A percentile compares a stretch with the other conserved stretches of the same genome.
Conservation (phyloP, 78 protist species). For the Dictyostelium purpureum region DNA sequence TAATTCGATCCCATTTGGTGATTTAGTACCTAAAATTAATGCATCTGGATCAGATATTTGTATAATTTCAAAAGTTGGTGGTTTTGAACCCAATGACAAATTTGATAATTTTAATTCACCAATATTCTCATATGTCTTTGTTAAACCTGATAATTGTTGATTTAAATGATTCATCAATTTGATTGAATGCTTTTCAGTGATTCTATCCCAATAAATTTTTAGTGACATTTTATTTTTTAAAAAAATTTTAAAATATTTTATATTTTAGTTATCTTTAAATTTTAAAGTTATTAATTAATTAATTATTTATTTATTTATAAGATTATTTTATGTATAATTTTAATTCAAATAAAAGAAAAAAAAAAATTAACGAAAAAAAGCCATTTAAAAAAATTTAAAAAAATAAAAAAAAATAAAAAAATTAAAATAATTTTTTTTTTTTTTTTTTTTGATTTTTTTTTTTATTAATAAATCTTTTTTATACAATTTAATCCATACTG, state of each 20-base stretch:
- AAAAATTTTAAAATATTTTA: neutral
- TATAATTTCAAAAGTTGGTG: constrained; percentile 48
- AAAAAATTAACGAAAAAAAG: neutral
- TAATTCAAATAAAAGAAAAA: neutral
- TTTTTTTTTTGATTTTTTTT: too few species aligned
- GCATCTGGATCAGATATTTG: constrained; percentile 59
- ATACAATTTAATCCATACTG: too few species aligned
- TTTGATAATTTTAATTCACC: constrained; percentile 36
- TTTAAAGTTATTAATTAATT: too few species aligned
- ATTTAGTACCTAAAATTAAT: neutral
- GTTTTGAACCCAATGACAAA: constrained; percentile 48
- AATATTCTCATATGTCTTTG: constrained; percentile 46
- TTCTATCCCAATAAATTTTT: constrained; percentile 76
- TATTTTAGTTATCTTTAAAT: too few species aligned
- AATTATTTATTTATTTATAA: too few species aligned
- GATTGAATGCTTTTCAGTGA: constrained; percentile 31
- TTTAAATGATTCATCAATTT: constrained; percentile 44
- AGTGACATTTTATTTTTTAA: constrained; percentile 23
- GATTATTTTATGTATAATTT: neutral
- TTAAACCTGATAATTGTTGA: neutral
- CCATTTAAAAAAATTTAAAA: neutral
- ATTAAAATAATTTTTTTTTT: neutral
- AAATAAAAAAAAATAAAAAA: neutral
- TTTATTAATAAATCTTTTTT: too few species aligned
- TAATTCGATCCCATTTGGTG: constrained; percentile 47